A percentile compares a stretch with the other conserved stretches of the same genome.
These are phyloP conservation scores for Phytophthora colocasiae DNA, from an alignment of 352 stramenopile species.

Conservation along the genomic window DNA sequence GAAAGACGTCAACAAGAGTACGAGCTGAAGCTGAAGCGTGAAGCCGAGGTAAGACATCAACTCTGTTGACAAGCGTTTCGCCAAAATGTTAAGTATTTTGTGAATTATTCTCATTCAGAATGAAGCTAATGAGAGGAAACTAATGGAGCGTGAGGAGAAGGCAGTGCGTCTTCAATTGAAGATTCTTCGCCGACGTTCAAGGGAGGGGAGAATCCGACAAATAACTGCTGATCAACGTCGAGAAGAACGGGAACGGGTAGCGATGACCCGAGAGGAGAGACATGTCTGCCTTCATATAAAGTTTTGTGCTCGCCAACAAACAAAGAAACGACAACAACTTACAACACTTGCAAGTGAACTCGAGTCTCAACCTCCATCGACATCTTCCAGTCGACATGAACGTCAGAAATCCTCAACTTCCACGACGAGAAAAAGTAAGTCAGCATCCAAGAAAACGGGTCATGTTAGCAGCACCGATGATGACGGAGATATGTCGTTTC, in stretches of 20 bases:
- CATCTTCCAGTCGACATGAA: constrained; percentile 16
- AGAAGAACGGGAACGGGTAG: constrained; percentile 67
- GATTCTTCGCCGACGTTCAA: constrained; percentile 57
- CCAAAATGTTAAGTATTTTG: constrained; percentile 3
- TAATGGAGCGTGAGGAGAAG: constrained; percentile 84
- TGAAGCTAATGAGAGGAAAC: constrained; percentile 59
- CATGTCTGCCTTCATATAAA: constrained; percentile 61
- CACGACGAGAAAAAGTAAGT: constrained; percentile 10
- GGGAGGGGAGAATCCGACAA: constrained; percentile 53
- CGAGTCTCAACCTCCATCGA: constrained; percentile 17
- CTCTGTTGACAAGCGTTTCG: not conserved
- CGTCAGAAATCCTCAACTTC: constrained; percentile 10
- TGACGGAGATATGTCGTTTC: constrained; percentile 52
- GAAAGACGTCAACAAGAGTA: constrained; percentile 48
- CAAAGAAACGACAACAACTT: constrained; percentile 27
- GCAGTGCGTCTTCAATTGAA: constrained; percentile 60
- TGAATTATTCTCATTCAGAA: constrained; percentile 36
- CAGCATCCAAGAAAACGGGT: constrained; percentile 11
- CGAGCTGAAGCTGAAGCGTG: constrained; percentile 42
- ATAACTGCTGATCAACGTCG: constrained; percentile 62
- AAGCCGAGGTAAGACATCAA: constrained; percentile 39
- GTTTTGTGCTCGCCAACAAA: constrained; percentile 35
- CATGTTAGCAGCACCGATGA: constrained; percentile 27
- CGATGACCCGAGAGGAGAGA: constrained; percentile 79
- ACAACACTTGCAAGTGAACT: constrained; percentile 26